Evolutionary conservation across 768 basidiomycete genomes (phyloP), one percentile per base, ranked within the genome.

Genomic region (Leccinum boreale): DNA sequence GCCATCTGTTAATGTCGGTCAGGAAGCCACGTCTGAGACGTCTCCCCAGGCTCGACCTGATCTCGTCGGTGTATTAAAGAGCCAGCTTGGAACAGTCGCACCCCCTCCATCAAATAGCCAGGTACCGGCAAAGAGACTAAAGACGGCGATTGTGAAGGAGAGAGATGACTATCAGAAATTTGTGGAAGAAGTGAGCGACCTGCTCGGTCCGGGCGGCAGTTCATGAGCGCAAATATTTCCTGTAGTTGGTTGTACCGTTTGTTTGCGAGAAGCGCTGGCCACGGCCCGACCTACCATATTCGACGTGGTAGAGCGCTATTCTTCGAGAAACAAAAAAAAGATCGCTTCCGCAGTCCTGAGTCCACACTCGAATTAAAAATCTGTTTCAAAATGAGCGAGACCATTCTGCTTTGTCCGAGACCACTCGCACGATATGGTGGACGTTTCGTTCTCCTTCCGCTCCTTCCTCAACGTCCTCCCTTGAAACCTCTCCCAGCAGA

Each of bases 101-200:
- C 68, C 77, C 14, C 63, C 65, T 21, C 48, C 62, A 10, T 47
- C 64, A 28, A 58, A 58, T 47, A 58, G 55, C 29, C 59, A 55
- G 44, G 57, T 52, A 45, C 59, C 67, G 14, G 58, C 55, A 53
- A 61, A 65, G 49, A 50, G 65, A 52, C 48, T 46, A 17, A 70
- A 60, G 58, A 72, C 64, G 45, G 62, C 65, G 15, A 53, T 61
- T 19, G 62, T 70, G 56, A 83, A 79, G 67, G 73, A 70, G 56
- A 85, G 81, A 68, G 85, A 85, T 58, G 89, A 90, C 63, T 92
- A 91, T 66, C 82, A 81, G 53, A 89, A 85, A 60, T 91, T 90
- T 72, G 75, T 89, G 44, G 88, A 87, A 56, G 89, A 89, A 62
- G 85, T 90, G 81, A 79, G 81, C 29, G 88, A 89, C 67, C 80